Conservation (phyloP, 306 rosid species). For the Rosa persica region DNA sequence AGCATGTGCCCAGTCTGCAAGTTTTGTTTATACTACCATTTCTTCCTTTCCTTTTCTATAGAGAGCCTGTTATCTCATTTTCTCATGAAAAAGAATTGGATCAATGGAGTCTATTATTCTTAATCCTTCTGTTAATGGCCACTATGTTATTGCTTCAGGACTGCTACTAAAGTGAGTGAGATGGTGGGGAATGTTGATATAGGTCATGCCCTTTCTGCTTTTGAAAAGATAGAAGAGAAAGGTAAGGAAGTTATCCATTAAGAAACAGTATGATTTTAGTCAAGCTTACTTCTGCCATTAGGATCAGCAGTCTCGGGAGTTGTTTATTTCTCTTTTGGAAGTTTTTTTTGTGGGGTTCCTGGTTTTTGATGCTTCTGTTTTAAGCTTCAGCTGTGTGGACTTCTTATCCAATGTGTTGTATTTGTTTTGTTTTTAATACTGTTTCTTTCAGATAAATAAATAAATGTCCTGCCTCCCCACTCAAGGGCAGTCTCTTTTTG, state of each 20-base stretch:
- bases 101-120: not conserved
- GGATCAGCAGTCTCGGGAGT: too few relatives aligned
- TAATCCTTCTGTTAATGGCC: conserved; percentile 28
- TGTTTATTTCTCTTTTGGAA: too few relatives aligned
- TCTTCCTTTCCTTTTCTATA: conserved; percentile 17
- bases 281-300: too few relatives aligned
- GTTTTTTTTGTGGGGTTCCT: too few relatives aligned
- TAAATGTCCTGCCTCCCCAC: too few relatives aligned
- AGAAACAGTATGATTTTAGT: not conserved
- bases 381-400: too few relatives aligned
- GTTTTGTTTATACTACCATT: conserved; percentile 33
- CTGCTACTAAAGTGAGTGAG: conserved; percentile 86
- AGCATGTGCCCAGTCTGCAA: conserved; percentile 95
- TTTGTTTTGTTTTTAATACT: too few relatives aligned
- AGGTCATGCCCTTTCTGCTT: conserved; percentile 87
- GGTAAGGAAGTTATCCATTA: conserved; percentile 42
- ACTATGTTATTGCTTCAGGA: conserved; percentile 50
- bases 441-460: too few relatives aligned
- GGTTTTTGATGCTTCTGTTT: too few relatives aligned
- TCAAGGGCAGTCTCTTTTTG: too few relatives aligned
- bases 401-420: too few relatives aligned
- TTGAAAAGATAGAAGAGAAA: conserved; percentile 98
- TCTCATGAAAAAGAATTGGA: not conserved
- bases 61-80: conserved; percentile 16
- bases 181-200: conserved; percentile 89